Evolutionary conservation across 73 alveolate species (phyloP).

Genomic region (Paramecium tetraurelia): DNA sequence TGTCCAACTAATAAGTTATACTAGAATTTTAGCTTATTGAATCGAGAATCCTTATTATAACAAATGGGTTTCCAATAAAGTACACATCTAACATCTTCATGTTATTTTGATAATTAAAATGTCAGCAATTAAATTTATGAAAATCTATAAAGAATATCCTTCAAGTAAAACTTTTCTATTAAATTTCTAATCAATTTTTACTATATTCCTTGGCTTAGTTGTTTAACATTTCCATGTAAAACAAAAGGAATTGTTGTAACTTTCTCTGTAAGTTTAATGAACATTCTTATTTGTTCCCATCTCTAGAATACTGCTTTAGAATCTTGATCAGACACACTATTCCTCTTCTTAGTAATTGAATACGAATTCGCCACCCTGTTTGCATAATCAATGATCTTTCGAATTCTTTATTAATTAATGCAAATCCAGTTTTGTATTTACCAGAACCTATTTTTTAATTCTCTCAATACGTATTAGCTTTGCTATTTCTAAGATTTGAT

Average conservation of each 20-base stretch:
- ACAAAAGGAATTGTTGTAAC: background rate
- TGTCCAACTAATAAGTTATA: background rate
- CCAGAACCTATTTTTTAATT: background rate
- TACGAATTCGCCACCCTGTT: background rate
- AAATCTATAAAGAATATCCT: slow-evolving; percentile 4
- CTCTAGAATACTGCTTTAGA: background rate
- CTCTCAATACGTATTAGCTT: background rate
- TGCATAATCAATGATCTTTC: background rate
- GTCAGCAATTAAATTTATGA: background rate
- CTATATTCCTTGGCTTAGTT: background rate
- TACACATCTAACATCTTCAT: background rate
- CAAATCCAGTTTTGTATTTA: background rate
- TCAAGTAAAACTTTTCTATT: background rate
- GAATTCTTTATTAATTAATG: background rate
- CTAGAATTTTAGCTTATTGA: background rate
- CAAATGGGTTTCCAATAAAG: background rate
- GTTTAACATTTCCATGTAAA: background rate
- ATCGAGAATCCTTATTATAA: background rate
- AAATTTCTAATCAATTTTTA: background rate
- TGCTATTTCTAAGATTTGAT: background rate
- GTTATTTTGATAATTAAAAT: background rate
- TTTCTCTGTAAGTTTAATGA: background rate
- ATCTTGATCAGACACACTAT: background rate
- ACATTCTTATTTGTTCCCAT: background rate
- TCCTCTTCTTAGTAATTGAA: background rate